phyloP scores from a whole-genome alignment of 2,329 filamentous ascomycete species.

The Botrytis cinerea region DNA sequence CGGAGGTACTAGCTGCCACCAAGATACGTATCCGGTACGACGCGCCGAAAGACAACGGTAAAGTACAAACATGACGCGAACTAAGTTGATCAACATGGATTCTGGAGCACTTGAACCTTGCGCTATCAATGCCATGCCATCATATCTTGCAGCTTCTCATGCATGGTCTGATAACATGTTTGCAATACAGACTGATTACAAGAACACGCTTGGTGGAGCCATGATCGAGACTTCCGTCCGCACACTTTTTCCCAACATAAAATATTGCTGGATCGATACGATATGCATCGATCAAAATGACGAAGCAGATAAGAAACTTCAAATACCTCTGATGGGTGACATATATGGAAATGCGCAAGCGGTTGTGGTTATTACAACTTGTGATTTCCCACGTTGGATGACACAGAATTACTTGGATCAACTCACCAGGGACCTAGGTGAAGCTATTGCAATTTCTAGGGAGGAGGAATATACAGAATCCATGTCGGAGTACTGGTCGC shows the following conservation, averaged over 20 bases:
- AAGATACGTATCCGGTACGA: neutral
- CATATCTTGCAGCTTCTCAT: constrained; percentile 23
- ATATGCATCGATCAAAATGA: constrained; percentile 30
- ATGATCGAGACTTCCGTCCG: constrained; percentile 20
- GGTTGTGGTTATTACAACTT: constrained; percentile 17
- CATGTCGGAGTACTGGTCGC: constrained; percentile 1
- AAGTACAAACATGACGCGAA: constrained; percentile 10
- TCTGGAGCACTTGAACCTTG: constrained; percentile 15
- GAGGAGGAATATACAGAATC: neutral
- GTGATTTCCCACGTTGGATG: constrained; percentile 17
- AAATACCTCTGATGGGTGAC: constrained; percentile 28
- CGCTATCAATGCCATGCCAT: constrained; percentile 16
- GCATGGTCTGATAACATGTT: constrained; percentile 23
- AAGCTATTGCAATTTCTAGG: constrained; percentile 9
- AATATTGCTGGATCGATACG: constrained; percentile 27
- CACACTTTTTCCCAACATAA: constrained; percentile 16
- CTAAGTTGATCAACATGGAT: constrained; percentile 16
- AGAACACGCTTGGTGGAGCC: constrained; percentile 10
- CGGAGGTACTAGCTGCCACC: neutral
- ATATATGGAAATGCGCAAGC: constrained; percentile 25
- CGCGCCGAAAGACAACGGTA: neutral
- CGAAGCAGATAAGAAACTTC: constrained; percentile 23
- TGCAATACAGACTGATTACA: constrained; percentile 3
- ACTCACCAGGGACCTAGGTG: constrained; percentile 13
- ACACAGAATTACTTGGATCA: constrained; percentile 13